Conservation (phyloP, 1,284 basidiomycete genomes). For the Tylopilus sp. region DNA sequence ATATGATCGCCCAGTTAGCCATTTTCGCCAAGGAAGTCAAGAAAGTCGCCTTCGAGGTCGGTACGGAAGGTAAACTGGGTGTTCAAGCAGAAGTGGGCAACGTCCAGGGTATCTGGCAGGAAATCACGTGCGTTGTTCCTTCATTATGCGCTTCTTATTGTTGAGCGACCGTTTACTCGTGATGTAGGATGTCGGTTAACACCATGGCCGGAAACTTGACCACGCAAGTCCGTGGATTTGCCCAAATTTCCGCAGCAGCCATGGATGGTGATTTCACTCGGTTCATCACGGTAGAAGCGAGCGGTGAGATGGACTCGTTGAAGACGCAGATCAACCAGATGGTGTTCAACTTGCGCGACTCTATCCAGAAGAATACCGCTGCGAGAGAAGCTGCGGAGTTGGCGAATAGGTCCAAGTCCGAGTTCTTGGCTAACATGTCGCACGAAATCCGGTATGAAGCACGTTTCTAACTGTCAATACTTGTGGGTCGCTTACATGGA, state of each 20-base stretch:
- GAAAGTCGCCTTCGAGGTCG: conserved; percentile 95
- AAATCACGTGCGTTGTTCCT: conserved; percentile 86
- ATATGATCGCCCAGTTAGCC: conserved; percentile 96
- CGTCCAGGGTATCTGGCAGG: conserved; percentile 98
- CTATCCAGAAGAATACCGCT: conserved; percentile 98
- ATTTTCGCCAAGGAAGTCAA: conserved; percentile 97
- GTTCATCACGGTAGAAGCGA: conserved; percentile 99
- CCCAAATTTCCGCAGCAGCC: conserved; percentile 98
- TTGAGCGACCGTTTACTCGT: conserved; percentile 13
- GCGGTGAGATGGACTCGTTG: conserved; percentile 99
- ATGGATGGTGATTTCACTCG: conserved; percentile 99
- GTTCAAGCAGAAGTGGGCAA: conserved; percentile 98
- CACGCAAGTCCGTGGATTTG: conserved; percentile 98
- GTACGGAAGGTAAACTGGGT: conserved; percentile 96
- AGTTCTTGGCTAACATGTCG: conserved; percentile 99
- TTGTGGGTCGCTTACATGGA: conserved; percentile 23
- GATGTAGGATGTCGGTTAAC: conserved; percentile 84
- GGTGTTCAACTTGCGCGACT: conserved; percentile 98
- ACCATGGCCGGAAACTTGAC: conserved; percentile 98
- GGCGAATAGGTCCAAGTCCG: conserved; percentile 96
- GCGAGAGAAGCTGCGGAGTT: conserved; percentile 98
- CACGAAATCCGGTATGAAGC: conserved; percentile 87
- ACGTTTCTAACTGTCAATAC: conserved; percentile 7
- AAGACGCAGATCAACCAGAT: conserved; percentile 99
- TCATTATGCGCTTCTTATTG: not conserved